Percentiles rank a stretch among this genome's conserved stretches.
Evolutionary conservation across 257 asterid genomes (phyloP).

Genomic region (Thymus mandschuricus): DNA sequence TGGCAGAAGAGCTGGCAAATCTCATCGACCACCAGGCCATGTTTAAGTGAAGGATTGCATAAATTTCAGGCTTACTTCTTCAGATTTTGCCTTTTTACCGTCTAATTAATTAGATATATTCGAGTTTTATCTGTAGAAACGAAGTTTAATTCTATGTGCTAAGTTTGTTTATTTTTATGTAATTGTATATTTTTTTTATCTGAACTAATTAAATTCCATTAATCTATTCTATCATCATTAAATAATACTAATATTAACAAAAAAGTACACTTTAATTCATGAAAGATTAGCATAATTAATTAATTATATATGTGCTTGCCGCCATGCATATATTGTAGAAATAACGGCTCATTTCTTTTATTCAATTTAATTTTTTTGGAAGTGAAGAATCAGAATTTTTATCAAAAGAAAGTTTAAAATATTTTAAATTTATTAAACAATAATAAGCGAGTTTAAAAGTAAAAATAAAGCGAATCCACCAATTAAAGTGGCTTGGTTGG

Average conservation of each 20-base stretch:
- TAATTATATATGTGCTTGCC: slow-evolving; percentile 10
- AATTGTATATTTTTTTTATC: too few relatives aligned
- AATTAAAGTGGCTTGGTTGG: slow-evolving; percentile 46
- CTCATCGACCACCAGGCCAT: slow-evolving; percentile 63
- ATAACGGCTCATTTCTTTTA: background rate
- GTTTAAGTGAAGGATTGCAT: slow-evolving; percentile 29
- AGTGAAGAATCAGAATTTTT: slow-evolving; percentile 23
- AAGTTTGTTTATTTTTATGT: background rate
- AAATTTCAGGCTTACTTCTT: slow-evolving; percentile 10
- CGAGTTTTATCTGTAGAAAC: background rate
- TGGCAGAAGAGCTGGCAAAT: slow-evolving; percentile 64
- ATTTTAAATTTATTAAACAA: background rate
- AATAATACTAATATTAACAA: background rate
- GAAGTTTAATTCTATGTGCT: slow-evolving; percentile 1
- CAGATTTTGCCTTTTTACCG: background rate
- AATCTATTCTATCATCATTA: background rate
- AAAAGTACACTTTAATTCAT: background rate
- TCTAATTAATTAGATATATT: background rate
- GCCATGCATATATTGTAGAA: slow-evolving; percentile 39
- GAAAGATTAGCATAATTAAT: background rate
- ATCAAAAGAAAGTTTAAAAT: background rate
- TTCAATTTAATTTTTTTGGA: background rate
- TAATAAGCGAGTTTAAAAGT: slow-evolving; percentile 31
- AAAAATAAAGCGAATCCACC: slow-evolving; percentile 55
- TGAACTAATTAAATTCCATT: background rate